A percentile compares a stretch with the other conserved stretches of the same genome.
Conservation (phyloP, 371 early-diverging fungal species). For the Mortierella sp. region DNA sequence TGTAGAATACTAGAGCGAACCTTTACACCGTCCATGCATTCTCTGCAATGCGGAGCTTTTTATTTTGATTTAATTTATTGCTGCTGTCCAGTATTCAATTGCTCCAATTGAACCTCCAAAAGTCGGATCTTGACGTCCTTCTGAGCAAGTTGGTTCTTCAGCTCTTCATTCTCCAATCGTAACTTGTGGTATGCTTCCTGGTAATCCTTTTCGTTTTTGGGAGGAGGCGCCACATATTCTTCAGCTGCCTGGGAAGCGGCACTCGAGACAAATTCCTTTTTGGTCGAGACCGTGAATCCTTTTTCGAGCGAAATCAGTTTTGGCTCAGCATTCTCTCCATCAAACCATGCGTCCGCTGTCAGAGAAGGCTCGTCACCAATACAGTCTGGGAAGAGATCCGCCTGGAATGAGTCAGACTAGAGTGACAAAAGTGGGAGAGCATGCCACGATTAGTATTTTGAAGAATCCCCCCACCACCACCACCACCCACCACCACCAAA, state of each 20-base stretch:
- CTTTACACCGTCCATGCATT: too few relatives aligned
- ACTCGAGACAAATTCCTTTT: slow-evolving; percentile 76
- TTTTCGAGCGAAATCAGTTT: slow-evolving; percentile 80
- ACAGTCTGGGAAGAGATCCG: slow-evolving; percentile 91
- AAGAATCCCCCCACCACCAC: too few relatives aligned
- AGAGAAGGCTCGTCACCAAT: slow-evolving; percentile 82
- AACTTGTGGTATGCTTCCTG: slow-evolving; percentile 75
- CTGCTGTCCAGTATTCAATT: slow-evolving; percentile 23
- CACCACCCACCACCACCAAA: too few relatives aligned
- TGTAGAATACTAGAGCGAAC: too few relatives aligned
- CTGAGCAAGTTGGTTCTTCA: slow-evolving; percentile 73
- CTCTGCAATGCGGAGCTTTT: too few relatives aligned
- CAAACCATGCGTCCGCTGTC: slow-evolving; percentile 88
- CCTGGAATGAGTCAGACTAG: slow-evolving; percentile 89
- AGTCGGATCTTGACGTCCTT: slow-evolving; percentile 80
- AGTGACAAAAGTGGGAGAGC: background rate
- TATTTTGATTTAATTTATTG: background rate
- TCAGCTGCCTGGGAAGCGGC: slow-evolving; percentile 60
- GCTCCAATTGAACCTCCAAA: slow-evolving; percentile 71
- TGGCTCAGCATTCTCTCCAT: slow-evolving; percentile 80
- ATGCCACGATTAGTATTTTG: too few relatives aligned
- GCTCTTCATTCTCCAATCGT: slow-evolving; percentile 79
- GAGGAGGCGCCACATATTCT: slow-evolving; percentile 19
- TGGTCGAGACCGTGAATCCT: slow-evolving; percentile 71
- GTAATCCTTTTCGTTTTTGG: slow-evolving; percentile 55